phyloP scores from a whole-genome alignment of 805 yeast genomes.

The Lachancea sp. region DNA sequence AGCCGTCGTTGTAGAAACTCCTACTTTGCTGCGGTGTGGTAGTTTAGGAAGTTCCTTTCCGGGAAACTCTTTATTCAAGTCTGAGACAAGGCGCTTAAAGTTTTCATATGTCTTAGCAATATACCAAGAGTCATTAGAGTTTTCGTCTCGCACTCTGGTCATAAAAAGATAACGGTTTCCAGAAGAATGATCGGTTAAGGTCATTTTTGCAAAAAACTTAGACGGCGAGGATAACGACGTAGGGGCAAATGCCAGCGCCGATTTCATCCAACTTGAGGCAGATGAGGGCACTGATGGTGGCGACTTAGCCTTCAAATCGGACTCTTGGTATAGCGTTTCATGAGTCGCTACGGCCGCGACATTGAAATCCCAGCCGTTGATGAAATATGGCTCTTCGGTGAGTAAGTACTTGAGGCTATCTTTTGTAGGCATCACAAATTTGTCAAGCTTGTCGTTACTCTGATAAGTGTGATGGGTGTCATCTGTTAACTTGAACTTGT shows the following conservation, averaged over 20 bases:
- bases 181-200: conserved; percentile 15
- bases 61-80: conserved; percentile 54
- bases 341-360: conserved; percentile 53
- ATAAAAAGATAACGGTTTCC: conserved; percentile 39
- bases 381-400: conserved; percentile 29
- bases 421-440: conserved; percentile 37
- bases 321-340: not conserved
- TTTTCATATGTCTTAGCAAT: conserved; percentile 62
- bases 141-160: conserved; percentile 37
- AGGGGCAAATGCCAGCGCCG: conserved; percentile 20
- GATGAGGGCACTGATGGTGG: conserved; percentile 1
- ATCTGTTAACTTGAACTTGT: conserved; percentile 25
- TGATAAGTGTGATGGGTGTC: conserved; percentile 28
- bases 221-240: conserved; percentile 12
- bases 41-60: conserved; percentile 57
- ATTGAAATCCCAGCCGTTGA: conserved; percentile 58
- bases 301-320: conserved; percentile 1
- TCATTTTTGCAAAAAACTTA: conserved; percentile 25
- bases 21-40: conserved; percentile 48
- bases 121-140: conserved; percentile 35
- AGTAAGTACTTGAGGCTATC: conserved; percentile 32
- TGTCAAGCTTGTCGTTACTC: conserved; percentile 29
- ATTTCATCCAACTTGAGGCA: conserved; percentile 28
- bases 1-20: conserved; percentile 24
- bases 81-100: conserved; percentile 51